Evolutionary conservation across 345 rosid species (phyloP), one percentile per base, ranked within the genome.

Genomic region (Salix koriyanagi): DNA sequence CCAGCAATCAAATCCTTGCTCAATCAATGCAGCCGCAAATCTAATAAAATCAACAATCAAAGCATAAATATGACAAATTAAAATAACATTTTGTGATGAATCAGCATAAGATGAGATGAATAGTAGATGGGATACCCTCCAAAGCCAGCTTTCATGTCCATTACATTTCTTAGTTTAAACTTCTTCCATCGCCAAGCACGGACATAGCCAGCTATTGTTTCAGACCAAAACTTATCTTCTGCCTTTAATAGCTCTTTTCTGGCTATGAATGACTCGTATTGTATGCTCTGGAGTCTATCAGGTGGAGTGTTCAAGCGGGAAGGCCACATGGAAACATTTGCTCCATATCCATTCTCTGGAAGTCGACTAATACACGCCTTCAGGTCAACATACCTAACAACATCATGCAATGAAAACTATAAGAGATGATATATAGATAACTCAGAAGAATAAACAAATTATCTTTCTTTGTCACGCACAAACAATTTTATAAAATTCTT

Each of bases 121-220:
- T 14, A 6, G 39, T n/a, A 21, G 41, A 81, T 42, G 76, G 2
- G 5, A 32, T 91, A 93, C 98, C 99, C 98, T 87, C 98, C 99
- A 87, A 84, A 96, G 86, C 95, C 88, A 72, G 98, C 97, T 87
- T 81, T 93, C 98, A 96, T 94, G 87, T 96, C 99, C 90, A 96
- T 34, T n/a, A 96, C 94, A 82, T 96, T 96, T 92, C 98, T 88
- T n/a, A 93, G 80, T 76, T 85, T 92, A 70, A 87, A 75, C 81
- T 90, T 85, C 88, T 90, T 91, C 99, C 99, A 94, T 28, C 86
- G 91, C 75, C 92, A 86, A 76, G 84, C 90, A 39, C 91, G 89
- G 30, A 92, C 89, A 82, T 90, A 96, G 83, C 95, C 84, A 65
- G 83, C 82, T 77, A 96, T 84, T 78, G 84, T 94, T 77, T 91